Base-by-base conservation (phyloP, 345 rosid genomes). In the Eucalyptus shirleyi region DNA sequence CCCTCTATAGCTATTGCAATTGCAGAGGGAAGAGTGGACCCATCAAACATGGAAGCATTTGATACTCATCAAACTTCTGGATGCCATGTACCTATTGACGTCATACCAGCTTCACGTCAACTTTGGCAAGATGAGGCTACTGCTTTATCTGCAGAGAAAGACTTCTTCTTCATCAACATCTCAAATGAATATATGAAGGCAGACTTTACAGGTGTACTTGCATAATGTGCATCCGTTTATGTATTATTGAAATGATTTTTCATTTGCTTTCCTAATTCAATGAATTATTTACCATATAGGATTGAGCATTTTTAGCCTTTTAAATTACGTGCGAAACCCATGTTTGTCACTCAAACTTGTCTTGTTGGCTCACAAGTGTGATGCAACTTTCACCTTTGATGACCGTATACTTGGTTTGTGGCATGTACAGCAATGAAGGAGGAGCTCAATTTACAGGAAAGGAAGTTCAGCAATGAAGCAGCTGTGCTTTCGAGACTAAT, bases 1-100 rank as follows among this genome's bases (percentile, higher is more conserved):
- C 92, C 98, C 87, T 95, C 98, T 34, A 91, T 95, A 90, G 98
- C 96, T 53, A 80, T 91, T 91, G 98, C 98, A 81, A 93, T 97
- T 90, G 99, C 98, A 18, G 93, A 95, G 90, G 99, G 99, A 87
- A 92, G 89, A 81, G 90, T 96, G 89, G 95, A 97, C 91, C 99
- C 98, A 9, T 86, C 65, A 80, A 93, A 87, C 90, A 94, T 96
- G 99, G 93, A 94, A 91, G 97, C 98, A 87, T 96, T 96, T 87
- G 92, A 93, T 91, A 90, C 51, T 89, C 87, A 86, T 23, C 89
- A 92, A 50, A 91, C 87, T 83, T 89, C 94, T 45, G 81, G 16
- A 50, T 21, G 21, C 87, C 90, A 90, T 19, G 16, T 51, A 28
- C 60, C 86, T 62, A 87, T 77, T 11, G 89, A 88, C 65, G 62